Percentiles rank a stretch among this genome's conserved stretches.
Conservation (phyloP, 2,329 filamentous ascomycete species). For the Thermothelomyces thermophilus region DNA sequence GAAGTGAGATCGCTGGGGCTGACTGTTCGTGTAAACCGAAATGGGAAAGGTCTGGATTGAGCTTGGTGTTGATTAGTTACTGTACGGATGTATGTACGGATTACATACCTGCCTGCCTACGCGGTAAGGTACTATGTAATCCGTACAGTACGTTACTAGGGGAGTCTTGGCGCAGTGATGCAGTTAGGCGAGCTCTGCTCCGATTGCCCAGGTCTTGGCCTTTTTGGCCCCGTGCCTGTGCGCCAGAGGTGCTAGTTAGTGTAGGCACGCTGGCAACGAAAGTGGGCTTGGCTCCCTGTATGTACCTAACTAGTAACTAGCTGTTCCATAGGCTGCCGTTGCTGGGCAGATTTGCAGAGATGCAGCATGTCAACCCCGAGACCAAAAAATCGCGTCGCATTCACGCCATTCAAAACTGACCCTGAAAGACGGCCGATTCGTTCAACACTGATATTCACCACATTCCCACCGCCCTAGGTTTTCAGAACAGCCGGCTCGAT, state of each 20-base stretch:
- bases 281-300: no score
- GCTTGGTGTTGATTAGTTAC: background rate
- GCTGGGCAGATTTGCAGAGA: slow-evolving; percentile 10
- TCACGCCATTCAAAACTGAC: background rate
- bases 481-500: background rate
- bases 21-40: slow-evolving; percentile 7
- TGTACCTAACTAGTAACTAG: no score
- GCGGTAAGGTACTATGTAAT: no score
- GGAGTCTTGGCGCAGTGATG: background rate
- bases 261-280: no score
- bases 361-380: background rate
- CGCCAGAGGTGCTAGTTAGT: no score
- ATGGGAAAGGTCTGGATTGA: background rate
- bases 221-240: background rate
- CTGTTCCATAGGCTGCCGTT: no score
- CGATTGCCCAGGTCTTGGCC: background rate
- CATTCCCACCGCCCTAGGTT: background rate
- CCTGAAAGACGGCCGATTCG: slow-evolving; percentile 1
- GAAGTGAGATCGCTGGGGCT: background rate
- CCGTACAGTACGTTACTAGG: no score
- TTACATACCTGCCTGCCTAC: background rate
- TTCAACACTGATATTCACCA: background rate
- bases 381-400: slow-evolving; percentile 19
- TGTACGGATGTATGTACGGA: no score
- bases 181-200: background rate